Percentiles rank a stretch among this genome's conserved stretches.
phyloP scores from a whole-genome alignment of 352 stramenopile species.

The Phytophthora megakarya region DNA sequence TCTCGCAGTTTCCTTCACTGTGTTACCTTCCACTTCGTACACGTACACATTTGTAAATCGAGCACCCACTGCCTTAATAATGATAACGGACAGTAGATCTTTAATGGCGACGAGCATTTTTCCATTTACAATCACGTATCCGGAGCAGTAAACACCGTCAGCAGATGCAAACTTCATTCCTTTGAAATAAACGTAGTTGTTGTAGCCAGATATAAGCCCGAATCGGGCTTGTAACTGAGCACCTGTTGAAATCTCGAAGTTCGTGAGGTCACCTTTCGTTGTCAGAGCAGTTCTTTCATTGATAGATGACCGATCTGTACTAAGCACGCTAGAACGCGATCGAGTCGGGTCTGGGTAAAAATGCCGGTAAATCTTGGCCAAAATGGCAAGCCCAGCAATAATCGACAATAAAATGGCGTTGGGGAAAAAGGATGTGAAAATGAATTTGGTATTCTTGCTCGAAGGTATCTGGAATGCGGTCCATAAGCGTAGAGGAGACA shows the following conservation, averaged over 20 bases:
- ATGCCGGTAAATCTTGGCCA: slow-evolving; percentile 33
- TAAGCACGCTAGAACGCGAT: slow-evolving; percentile 6
- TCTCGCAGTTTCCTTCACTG: slow-evolving; percentile 37
- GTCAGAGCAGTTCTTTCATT: slow-evolving; percentile 17
- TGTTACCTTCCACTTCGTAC: slow-evolving; percentile 48
- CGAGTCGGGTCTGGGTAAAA: slow-evolving; percentile 27
- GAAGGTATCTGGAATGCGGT: slow-evolving; percentile 26
- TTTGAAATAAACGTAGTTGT: slow-evolving; percentile 47
- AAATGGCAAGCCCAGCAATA: slow-evolving; percentile 23
- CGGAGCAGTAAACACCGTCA: slow-evolving; percentile 46
- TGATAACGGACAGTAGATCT: slow-evolving; percentile 29
- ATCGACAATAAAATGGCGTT: slow-evolving; percentile 26
- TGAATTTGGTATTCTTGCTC: slow-evolving; percentile 17
- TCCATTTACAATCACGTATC: slow-evolving; percentile 47
- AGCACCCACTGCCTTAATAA: slow-evolving; percentile 37
- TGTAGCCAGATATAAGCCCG: slow-evolving; percentile 46
- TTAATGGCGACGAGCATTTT: slow-evolving; percentile 40
- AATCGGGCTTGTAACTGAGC: slow-evolving; percentile 34
- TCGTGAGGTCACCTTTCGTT: slow-evolving; percentile 31
- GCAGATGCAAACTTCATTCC: slow-evolving; percentile 48
- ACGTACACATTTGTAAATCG: slow-evolving; percentile 40
- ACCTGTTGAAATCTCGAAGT: slow-evolving; percentile 42
- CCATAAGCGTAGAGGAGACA: slow-evolving; percentile 34
- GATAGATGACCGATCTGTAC: slow-evolving; percentile 19
- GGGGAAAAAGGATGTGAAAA: slow-evolving; percentile 26